Evolutionary conservation across 1,284 basidiomycete species (phyloP), one percentile per base, ranked within the genome.

Genomic region (Ustilago xerochloae): DNA sequence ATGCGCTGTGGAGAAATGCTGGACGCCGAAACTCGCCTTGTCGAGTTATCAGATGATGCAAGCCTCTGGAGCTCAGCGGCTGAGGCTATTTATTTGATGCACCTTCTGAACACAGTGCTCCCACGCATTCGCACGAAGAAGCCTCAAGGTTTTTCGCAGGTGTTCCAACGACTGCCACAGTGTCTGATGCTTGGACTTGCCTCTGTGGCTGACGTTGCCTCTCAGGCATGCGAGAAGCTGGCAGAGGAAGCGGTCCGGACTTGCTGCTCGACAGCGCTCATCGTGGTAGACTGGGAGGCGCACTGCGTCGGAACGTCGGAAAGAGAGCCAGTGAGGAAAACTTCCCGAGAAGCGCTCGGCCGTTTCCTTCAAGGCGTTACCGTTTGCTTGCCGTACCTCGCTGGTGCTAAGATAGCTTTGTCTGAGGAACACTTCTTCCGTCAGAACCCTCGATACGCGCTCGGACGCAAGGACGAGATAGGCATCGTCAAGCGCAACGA

Each of bases 61-160:
- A 48, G 52, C 26, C 18, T 49, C 15, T 64, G 61, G 49, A 54
- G 55, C 24, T 41, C 65, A 1, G 62, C 55, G 12, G 58, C 62
- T 8, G 73, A 63, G 54, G 51, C 61, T 6, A 58, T 62, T 54
- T 51, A 50, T n/a, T 39, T 73, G 35, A 67, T 75, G 60, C 53
- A 54, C 33, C 57, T 72, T 22, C 49, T 75, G 22, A 66, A 60
- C 50, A 53, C 48, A 18, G 63, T 74, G 4, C 45, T 81, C 1
- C 79, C 78, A 5, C 73, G 74, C 29, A 78, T 81, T 54, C 66
- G 67, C n/a, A 78, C 79, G 18, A 72, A 78, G 53, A 80, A 78
- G 50, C 75, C 75, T 15, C 57, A 62, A 35, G 60, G 58, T 24
- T 81, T 81, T 49, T 77, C 66, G 33, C 63, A 46, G 49, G 78